Base-by-base conservation (phyloP, 495 filamentous ascomycete genomes). In the Cercophora sp. region DNA sequence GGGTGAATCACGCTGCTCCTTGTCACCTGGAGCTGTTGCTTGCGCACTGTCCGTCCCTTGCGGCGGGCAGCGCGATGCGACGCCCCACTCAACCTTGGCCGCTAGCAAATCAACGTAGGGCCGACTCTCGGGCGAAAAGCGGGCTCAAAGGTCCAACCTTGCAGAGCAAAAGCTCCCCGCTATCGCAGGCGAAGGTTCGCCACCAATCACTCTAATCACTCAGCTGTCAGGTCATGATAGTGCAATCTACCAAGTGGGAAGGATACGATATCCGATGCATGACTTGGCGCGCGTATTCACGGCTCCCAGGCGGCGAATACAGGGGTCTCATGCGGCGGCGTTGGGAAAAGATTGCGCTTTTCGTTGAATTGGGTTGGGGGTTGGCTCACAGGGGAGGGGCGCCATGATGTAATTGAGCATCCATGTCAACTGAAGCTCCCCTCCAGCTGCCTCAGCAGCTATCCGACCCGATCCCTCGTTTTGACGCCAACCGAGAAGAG, bases 341-440 rank as follows among this genome's bases (percentile, higher is more conserved):
- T 41, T 51, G 44, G 19, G 43, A 41, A 32, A 19, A 16, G n/a
- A 31, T 31, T 41, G 32, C 19, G 31, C 43, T 51, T 42, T 37
- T 29, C 29, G 48, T 57, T 61, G 43, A 57, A 51, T 56, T 56
- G 20, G 32, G 51, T 53, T 54, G 43, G 54, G 20, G 32, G 51
- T 53, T 54, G 43, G 54, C 36, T 43, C 42, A 34, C 20, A 41
- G 13, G 32, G 22, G 3, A 8, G 24, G 2, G 24, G 29, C 20
- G 16, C 52, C 57, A 67, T 67, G 64, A 67, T 67, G 64, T 67
- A 67, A 67, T 67, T 45, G 26, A 50, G 55, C 62, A 52, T 62
- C 19, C 40, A 5, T 22, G 46, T 8, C 25, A 51, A 19, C 52
- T 48, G 39, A 22, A 46, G 37, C 43, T 52, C 55, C 51, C 43